Percentiles rank a stretch among this genome's conserved stretches.
Evolutionary conservation across 129 eudicot species (phyloP).

Genomic region (Solidago caesia): DNA sequence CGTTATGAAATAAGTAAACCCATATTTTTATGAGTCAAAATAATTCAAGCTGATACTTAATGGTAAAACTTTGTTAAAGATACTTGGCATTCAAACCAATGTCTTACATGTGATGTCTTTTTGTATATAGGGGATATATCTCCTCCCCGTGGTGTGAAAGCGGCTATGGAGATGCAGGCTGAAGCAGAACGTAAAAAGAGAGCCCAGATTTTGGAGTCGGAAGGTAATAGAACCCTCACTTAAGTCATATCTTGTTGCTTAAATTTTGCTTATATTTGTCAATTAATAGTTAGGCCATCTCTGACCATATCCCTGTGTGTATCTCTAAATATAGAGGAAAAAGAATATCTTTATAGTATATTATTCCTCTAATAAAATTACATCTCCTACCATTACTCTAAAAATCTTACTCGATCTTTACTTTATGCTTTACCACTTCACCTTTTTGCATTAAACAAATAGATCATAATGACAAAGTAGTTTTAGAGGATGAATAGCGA

Average conservation of each 20-base stretch:
- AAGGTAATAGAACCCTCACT: slow-evolving; percentile 47
- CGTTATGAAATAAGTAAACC: slow-evolving; percentile 91
- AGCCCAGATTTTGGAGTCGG: slow-evolving; percentile 89
- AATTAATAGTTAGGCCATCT: too few species aligned
- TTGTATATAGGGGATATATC: slow-evolving; percentile 76
- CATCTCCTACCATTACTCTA: too few species aligned
- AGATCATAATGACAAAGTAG: too few species aligned
- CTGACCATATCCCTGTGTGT: too few species aligned
- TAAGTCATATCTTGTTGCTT: neutral
- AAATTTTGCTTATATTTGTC: too few species aligned
- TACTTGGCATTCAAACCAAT: neutral
- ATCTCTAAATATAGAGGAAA: too few species aligned
- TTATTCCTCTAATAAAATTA: too few species aligned
- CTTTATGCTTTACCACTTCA: too few species aligned
- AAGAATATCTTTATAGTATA: too few species aligned
- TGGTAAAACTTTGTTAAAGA: slow-evolving; percentile 20
- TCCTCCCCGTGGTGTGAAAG: slow-evolving; percentile 91
- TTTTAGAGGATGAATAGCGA: too few species aligned
- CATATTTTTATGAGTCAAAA: neutral
- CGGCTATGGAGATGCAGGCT: slow-evolving; percentile 99
- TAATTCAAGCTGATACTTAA: slow-evolving; percentile 20
- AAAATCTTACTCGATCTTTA: too few species aligned
- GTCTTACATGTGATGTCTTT: neutral
- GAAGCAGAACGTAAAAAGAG: slow-evolving; percentile 98
- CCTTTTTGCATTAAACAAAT: too few species aligned